These are phyloP conservation scores for Chlamydomonas incerta DNA, from an alignment of 139 green algal genomes.

Conservation along the genomic window DNA sequence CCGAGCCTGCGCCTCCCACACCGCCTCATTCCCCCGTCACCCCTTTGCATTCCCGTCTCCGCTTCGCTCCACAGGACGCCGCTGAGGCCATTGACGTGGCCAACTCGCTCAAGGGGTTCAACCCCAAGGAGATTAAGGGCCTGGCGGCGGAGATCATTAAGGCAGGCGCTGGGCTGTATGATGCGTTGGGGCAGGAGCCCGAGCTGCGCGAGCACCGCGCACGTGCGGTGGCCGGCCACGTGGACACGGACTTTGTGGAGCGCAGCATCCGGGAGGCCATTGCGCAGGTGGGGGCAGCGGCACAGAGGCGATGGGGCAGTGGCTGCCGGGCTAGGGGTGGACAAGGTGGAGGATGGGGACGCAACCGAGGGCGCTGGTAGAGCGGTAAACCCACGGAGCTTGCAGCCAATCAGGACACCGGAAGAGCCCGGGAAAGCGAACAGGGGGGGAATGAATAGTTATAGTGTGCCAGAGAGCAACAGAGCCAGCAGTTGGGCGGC, in stretches of 20 bases:
- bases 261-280: constrained; percentile 69
- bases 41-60: not conserved
- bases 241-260: constrained; percentile 80
- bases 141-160: constrained; percentile 75
- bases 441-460: too few relatives aligned
- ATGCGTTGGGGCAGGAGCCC: constrained; percentile 73
- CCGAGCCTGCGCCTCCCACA: too few relatives aligned
- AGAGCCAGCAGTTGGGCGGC: too few relatives aligned
- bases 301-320: not conserved
- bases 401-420: too few relatives aligned
- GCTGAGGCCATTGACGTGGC: constrained; percentile 53
- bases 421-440: too few relatives aligned
- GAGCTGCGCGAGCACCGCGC: constrained; percentile 67
- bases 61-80: not conserved
- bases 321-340: too few relatives aligned
- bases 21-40: too few relatives aligned
- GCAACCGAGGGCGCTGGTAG: too few relatives aligned
- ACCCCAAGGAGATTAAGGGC: constrained; percentile 59
- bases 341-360: too few relatives aligned
- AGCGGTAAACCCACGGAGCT: too few relatives aligned
- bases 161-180: constrained; percentile 73
- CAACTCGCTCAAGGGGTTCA: constrained; percentile 56
- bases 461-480: too few relatives aligned
- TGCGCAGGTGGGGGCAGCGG: constrained; percentile 43
- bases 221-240: constrained; percentile 69